Evolutionary conservation across 257 asterid species (phyloP), one percentile per base, ranked within the genome.

Genomic region (Linderniella brevidens): DNA sequence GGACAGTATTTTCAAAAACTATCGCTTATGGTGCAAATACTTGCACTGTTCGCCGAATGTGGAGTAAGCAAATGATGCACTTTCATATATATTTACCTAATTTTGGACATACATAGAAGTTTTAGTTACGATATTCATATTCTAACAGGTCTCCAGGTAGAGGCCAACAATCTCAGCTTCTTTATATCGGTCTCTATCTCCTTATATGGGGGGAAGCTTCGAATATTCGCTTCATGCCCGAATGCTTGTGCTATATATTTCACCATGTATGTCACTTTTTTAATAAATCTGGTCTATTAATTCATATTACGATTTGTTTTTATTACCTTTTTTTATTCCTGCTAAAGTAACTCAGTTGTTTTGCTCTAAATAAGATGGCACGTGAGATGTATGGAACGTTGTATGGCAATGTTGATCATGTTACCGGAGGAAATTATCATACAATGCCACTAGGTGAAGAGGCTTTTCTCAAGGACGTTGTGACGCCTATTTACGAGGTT

Each of bases 171-270:
- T 65, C 76, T 35, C 86, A 80, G 73, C 94, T 90, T 68, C 96
- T 90, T 43, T 84, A 90, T 77, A 77, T 84, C 61, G 94, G 74
- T 47, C 93, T 90, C 46, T 90, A 83, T 81, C 94, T 90, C 63
- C 93, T 90, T 63, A 84, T 90, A 42, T 90, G 98, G 98, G 96
- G 98, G 13, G 98, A 90, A 84, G 96, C 96, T 66, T 90, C 98
- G 54, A 90, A 90, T 55, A 66, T 90, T 54, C 93, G 98, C 14
- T 90, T 90, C 58, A 90, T 90, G 98, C 98, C 98, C 14, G 98
- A 90, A 57, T 90, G 98, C 74, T 50, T 90, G 42, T 90, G 98
- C 81, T 90, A 84, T 68, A 81, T 90, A 38, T 90, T 90, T 69
- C 98, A 90, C 66, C 68, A 58, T 58, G 98, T 90, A 81, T 32